Conservation (phyloP, 2,329 filamentous ascomycete species). For the Cladophialophora carrionii region DNA sequence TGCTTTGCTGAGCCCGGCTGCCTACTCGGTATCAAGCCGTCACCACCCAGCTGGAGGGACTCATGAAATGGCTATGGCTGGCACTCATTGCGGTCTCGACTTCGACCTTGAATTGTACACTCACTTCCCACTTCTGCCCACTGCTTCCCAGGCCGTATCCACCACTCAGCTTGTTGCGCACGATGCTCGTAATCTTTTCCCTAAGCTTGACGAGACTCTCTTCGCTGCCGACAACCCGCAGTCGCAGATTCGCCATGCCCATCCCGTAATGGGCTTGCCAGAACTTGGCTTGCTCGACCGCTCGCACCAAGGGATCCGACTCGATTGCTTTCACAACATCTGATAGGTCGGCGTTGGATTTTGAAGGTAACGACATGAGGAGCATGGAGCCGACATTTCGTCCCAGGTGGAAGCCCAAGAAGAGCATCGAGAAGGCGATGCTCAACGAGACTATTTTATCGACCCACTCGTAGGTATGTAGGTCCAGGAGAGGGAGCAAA, state of each 20-base stretch:
- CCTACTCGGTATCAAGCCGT: constrained; percentile 10
- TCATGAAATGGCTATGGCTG: constrained; percentile 33
- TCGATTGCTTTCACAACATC: constrained; percentile 85
- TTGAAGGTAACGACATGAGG: constrained; percentile 79
- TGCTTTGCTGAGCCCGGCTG: not conserved
- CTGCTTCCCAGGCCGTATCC: constrained; percentile 75
- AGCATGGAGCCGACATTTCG: constrained; percentile 90
- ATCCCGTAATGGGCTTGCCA: constrained; percentile 99
- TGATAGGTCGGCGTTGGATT: constrained; percentile 59
- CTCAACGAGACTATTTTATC: constrained; percentile 79
- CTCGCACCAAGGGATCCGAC: constrained; percentile 72
- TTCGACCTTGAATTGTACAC: constrained; percentile 71
- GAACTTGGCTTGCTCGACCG: constrained; percentile 88
- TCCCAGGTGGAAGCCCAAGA: constrained; percentile 79
- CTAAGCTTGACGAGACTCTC: constrained; percentile 75
- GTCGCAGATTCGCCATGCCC: constrained; percentile 90
- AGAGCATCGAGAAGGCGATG: constrained; percentile 86
- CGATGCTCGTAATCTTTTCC: constrained; percentile 73
- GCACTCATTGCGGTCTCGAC: constrained; percentile 31
- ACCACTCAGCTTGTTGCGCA: constrained; percentile 84
- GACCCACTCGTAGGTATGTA: constrained; percentile 79
- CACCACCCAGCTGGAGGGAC: constrained; percentile 19
- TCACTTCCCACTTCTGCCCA: constrained; percentile 89
- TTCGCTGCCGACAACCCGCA: constrained; percentile 68
- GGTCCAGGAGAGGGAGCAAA: constrained; percentile 76